Conservation (phyloP, 352 stramenopile species). For the Phytophthora meadii region DNA sequence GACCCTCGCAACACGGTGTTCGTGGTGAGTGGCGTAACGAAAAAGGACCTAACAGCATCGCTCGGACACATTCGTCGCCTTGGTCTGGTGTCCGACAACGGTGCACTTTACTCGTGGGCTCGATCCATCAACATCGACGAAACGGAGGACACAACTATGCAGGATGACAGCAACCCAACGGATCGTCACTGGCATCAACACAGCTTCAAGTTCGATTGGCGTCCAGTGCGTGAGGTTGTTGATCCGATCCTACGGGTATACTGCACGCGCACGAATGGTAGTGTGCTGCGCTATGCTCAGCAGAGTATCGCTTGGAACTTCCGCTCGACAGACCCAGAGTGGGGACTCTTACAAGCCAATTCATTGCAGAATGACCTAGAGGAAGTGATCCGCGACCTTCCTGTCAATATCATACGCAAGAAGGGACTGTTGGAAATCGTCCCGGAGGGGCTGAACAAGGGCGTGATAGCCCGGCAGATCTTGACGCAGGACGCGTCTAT, state of each 20-base stretch:
- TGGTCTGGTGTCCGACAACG: conserved; percentile 95
- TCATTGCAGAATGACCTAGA: conserved; percentile 91
- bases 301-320: conserved; percentile 98
- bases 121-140: conserved; percentile 59
- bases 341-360: conserved; percentile 95
- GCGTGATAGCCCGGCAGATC: conserved; percentile 95
- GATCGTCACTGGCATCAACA: conserved; percentile 81
- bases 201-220: conserved; percentile 91
- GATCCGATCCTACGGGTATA: conserved; percentile 96
- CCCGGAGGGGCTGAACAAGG: conserved; percentile 96
- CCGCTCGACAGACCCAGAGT: conserved; percentile 97
- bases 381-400: conserved; percentile 75
- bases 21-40: conserved; percentile 95
- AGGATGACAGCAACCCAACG: conserved; percentile 23
- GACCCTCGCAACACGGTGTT: conserved; percentile 97
- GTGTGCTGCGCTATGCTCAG: conserved; percentile 92
- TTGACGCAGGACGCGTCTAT: conserved; percentile 87
- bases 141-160: conserved; percentile 42
- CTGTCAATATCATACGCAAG: conserved; percentile 83
- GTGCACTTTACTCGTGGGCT: conserved; percentile 93
- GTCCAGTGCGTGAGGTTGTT: conserved; percentile 90
- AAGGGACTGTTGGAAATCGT: conserved; percentile 97
- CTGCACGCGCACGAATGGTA: conserved; percentile 96
- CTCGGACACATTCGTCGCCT: conserved; percentile 94
- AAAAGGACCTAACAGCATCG: conserved; percentile 90